phyloP scores from a whole-genome alignment of 345 rosid species.

The Corymbia maculata region DNA sequence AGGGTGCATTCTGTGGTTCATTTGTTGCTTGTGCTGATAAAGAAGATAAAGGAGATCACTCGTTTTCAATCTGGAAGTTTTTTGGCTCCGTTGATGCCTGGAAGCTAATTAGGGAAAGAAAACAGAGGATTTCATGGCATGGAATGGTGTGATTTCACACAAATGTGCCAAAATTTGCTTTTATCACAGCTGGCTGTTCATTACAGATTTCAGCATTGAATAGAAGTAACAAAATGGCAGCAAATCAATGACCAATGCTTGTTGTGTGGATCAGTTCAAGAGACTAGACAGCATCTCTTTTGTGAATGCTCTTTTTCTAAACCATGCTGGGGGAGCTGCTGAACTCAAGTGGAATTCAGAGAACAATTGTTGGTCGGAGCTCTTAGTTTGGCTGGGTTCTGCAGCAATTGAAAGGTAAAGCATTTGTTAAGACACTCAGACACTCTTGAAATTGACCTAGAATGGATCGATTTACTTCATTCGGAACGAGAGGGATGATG shows the following conservation, averaged over 20 bases:
- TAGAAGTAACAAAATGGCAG: background rate
- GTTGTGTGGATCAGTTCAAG: background rate
- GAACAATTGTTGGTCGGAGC: background rate
- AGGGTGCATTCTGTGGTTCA: background rate
- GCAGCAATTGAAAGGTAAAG: background rate
- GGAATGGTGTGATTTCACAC: background rate
- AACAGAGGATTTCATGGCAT: background rate
- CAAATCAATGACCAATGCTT: background rate
- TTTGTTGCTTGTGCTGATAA: background rate
- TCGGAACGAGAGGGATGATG: background rate
- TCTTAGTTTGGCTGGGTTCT: background rate
- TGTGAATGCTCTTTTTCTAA: background rate
- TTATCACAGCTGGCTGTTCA: background rate
- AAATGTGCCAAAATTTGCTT: background rate
- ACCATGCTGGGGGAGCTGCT: background rate
- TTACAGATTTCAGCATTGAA: background rate
- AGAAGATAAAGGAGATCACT: background rate
- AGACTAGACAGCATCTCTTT: background rate
- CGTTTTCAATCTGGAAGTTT: background rate
- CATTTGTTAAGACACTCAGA: background rate
- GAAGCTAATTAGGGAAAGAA: background rate
- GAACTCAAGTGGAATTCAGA: background rate
- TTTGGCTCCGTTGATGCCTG: background rate
- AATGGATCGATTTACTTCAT: background rate
- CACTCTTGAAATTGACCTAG: background rate